Base-by-base conservation (phyloP, 1,284 basidiomycete genomes). In the Moesziomyces parantarcticus region DNA sequence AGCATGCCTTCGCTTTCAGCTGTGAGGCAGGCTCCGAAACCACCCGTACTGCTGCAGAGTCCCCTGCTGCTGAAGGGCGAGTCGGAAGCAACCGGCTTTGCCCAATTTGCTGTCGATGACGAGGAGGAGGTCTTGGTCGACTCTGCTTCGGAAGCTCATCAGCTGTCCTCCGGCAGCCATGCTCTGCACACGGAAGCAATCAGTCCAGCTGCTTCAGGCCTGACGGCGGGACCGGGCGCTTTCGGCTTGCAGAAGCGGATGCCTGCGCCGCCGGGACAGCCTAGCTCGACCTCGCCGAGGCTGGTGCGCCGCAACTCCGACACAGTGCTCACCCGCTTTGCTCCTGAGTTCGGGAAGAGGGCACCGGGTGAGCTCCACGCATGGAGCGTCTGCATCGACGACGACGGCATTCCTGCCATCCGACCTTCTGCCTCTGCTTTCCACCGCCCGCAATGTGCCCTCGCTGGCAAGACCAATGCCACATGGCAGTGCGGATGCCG, bases 401-500 rank as follows among this genome's bases (percentile, higher is more conserved):
- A 56, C 11, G 46, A 61, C 10, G 63, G 69, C 14, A 47, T 67
- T 22, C 69, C 69, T n/a, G 52, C 69, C 18, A 67, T 72, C 21
- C 58, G 69, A 1, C 59, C 69, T 3, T 50, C 59, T 10, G 36
- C 59, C 8, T 72, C 69, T 20, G 69, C 69, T 7, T 72, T 72
- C 36, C 69, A 72, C 34, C 58, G 52, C 25, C 69, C 69, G 5
- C 40, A 26, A 39, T 72, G 69, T 34, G 34, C 55, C 9, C 48
- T 72, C 25, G 69, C 69, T 5, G 69, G 63, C 40, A 72, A 72
- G 32, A 54, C 32, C 49, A 72, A 72, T 18, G 69, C 69, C 4
- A 72, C 69, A 9, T 72, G 69, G 69, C 69, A 72, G 39, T 72
- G 69, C 23, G 69, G 69, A 21, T 72, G 69, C 16, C 63, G 69